These are phyloP conservation scores for Phytopythium chamaehyphon DNA, from an alignment of 352 stramenopile species.

Conservation along the genomic window DNA sequence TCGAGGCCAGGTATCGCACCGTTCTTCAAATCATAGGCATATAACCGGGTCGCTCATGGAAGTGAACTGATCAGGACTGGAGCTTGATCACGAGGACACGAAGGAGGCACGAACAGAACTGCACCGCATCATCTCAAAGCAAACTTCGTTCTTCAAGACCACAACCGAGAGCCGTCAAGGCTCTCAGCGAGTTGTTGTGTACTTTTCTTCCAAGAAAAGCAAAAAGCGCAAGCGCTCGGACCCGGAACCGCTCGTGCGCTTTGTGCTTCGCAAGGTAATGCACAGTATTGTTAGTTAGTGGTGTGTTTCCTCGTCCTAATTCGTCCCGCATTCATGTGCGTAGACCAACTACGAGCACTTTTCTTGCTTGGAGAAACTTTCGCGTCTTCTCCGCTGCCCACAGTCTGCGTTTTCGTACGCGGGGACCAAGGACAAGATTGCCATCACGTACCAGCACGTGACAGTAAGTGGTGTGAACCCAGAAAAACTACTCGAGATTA, in stretches of 20 bases:
- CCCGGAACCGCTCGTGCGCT: slow-evolving; percentile 40
- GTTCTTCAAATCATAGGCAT: background rate
- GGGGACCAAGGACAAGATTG: slow-evolving; percentile 75
- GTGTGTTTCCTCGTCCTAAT: too few species aligned
- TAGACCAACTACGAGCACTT: slow-evolving; percentile 78
- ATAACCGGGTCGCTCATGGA: background rate
- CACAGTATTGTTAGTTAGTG: too few species aligned
- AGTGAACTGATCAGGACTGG: slow-evolving; percentile 26
- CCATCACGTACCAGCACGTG: slow-evolving; percentile 65
- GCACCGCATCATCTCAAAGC: slow-evolving; percentile 60
- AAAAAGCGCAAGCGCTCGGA: slow-evolving; percentile 72
- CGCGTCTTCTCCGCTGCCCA: slow-evolving; percentile 32
- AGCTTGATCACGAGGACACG: slow-evolving; percentile 50
- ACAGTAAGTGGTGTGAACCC: slow-evolving; percentile 44
- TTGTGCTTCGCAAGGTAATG: slow-evolving; percentile 66
- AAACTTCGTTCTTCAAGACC: slow-evolving; percentile 55
- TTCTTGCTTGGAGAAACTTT: slow-evolving; percentile 53
- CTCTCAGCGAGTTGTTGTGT: slow-evolving; percentile 46
- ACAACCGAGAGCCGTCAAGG: slow-evolving; percentile 47
- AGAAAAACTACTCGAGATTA: slow-evolving; percentile 35
- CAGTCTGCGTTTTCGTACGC: slow-evolving; percentile 59
- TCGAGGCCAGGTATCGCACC: slow-evolving; percentile 32
- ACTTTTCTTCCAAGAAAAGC: slow-evolving; percentile 52
- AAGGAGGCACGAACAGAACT: slow-evolving; percentile 57
- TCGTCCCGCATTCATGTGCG: background rate